Conservation (phyloP, 768 basidiomycete genomes). For the Leccinum longicurvipes region DNA sequence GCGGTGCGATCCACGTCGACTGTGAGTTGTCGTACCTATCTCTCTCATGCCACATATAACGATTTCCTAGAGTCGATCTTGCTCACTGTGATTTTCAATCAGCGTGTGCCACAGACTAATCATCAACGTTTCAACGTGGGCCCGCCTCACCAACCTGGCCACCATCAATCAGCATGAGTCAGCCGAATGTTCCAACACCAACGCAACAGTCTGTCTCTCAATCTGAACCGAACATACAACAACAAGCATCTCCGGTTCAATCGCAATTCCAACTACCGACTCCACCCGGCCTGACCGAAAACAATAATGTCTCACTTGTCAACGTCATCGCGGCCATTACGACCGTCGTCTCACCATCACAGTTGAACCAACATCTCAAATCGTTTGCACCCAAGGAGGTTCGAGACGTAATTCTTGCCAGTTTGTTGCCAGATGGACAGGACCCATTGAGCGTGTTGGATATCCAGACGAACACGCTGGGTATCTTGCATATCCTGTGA, state of each 20-base stretch:
- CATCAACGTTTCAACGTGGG: not conserved
- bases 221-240: constrained; percentile 14
- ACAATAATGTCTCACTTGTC: constrained; percentile 31
- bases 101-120: not conserved
- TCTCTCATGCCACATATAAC: not conserved
- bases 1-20: constrained; percentile 2
- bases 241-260: constrained; percentile 10
- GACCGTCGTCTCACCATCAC: constrained; percentile 33
- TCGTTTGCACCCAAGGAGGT: constrained; percentile 52
- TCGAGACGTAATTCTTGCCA: constrained; percentile 53
- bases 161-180: constrained; percentile 18
- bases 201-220: constrained; percentile 16
- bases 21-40: constrained; percentile 5
- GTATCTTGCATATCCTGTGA: constrained; percentile 71
- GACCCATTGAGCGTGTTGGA: constrained; percentile 67
- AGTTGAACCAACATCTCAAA: constrained; percentile 45
- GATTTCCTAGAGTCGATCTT: not conserved
- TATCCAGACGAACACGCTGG: constrained; percentile 55
- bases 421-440: constrained; percentile 52
- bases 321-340: constrained; percentile 47
- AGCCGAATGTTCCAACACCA: constrained; percentile 26
- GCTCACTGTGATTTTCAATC: not conserved
- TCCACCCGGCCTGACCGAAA: constrained; percentile 1
- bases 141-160: not conserved
- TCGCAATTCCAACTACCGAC: constrained; percentile 8